phyloP scores from a whole-genome alignment of 192 early-diverging fungal genomes.

The Phlyctochytrium bullatum region DNA sequence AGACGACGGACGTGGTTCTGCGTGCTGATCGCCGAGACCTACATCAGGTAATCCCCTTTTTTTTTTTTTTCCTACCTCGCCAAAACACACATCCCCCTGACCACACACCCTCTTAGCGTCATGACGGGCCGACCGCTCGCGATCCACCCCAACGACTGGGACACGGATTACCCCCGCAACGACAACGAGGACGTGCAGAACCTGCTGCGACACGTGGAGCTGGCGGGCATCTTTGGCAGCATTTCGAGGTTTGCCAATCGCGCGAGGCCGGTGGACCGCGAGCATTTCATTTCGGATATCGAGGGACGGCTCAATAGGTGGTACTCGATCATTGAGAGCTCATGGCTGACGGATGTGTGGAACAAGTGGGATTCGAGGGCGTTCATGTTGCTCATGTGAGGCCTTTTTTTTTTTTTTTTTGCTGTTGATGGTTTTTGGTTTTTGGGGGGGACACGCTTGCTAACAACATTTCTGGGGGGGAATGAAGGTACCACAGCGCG shows the following conservation, averaged over 20 bases:
- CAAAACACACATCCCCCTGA: too few relatives aligned
- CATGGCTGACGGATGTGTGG: slow-evolving; percentile 13
- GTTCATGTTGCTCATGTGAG: slow-evolving; percentile 23
- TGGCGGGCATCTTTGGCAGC: slow-evolving; percentile 14
- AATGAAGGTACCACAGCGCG: slow-evolving; percentile 16
- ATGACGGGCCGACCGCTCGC: slow-evolving; percentile 23
- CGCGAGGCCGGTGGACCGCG: slow-evolving; percentile 9
- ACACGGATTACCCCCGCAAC: slow-evolving; percentile 15
- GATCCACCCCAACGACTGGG: slow-evolving; percentile 24
- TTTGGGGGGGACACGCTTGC: too few relatives aligned
- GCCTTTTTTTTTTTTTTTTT: too few relatives aligned
- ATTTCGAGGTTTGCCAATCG: slow-evolving; percentile 27
- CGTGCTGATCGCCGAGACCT: slow-evolving; percentile 24
- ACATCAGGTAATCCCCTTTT: slow-evolving; percentile 7
- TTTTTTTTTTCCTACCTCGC: not conserved
- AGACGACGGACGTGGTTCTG: slow-evolving; percentile 24
- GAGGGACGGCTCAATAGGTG: slow-evolving; percentile 3
- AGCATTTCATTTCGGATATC: not conserved
- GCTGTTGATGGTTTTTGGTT: too few relatives aligned
- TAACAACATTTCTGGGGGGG: too few relatives aligned
- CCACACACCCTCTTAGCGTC: slow-evolving; percentile 11
- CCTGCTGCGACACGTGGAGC: slow-evolving; percentile 19
- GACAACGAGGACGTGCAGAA: slow-evolving; percentile 5
- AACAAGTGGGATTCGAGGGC: slow-evolving; percentile 20
- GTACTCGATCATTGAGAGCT: slow-evolving; percentile 5